phyloP scores from a whole-genome alignment of 345 rosid species.

The Citrus medica region DNA sequence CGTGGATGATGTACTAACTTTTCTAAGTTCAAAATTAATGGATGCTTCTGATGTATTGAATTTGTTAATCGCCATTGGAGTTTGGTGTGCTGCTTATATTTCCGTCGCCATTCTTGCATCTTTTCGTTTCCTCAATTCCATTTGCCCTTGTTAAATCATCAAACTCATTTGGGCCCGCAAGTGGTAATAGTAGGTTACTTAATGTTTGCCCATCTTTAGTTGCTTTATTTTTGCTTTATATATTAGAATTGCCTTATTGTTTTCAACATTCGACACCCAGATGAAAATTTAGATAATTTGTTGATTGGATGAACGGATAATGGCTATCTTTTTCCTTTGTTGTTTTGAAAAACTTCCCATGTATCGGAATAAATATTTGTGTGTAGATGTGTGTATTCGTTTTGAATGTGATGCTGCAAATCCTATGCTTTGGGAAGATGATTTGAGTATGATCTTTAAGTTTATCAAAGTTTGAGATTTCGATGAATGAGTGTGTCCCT shows the following conservation, averaged over 20 bases:
- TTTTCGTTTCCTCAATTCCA: conserved; percentile 46
- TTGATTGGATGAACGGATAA: background rate
- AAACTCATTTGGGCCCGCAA: conserved; percentile 47
- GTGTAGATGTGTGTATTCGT: background rate
- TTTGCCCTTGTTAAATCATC: conserved; percentile 31
- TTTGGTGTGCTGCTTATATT: conserved; percentile 85
- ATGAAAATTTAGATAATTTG: background rate
- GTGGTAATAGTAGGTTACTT: conserved; percentile 45
- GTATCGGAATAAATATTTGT: background rate
- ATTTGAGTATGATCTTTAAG: background rate
- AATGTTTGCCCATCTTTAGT: background rate
- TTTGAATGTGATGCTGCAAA: background rate
- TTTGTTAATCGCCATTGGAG: conserved; percentile 55
- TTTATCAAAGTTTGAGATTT: background rate
- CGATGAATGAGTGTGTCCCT: background rate
- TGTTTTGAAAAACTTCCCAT: background rate
- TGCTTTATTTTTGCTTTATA: no score
- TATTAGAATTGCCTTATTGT: background rate
- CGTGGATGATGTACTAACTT: conserved; percentile 17
- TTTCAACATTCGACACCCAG: background rate
- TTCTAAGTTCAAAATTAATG: conserved; percentile 44
- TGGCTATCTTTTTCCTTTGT: background rate
- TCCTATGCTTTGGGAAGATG: background rate
- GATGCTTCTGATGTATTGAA: conserved; percentile 46
- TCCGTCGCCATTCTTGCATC: conserved; percentile 65